Evolutionary conservation across 1,139 yeast genomes (phyloP).

Genomic region (Yamadazyma friedrichii): DNA sequence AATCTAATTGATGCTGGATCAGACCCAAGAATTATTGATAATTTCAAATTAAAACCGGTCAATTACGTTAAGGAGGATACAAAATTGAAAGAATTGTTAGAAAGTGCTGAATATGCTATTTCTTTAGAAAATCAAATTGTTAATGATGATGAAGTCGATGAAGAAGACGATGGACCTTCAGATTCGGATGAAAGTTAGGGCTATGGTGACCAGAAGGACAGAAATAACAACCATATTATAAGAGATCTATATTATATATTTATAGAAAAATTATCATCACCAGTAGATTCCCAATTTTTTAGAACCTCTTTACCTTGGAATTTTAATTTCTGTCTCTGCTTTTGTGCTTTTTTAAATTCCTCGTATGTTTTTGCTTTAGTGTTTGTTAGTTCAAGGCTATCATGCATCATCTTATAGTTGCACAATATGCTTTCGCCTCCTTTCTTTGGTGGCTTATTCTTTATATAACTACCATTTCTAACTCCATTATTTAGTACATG

Average conservation of each 20-base stretch:
- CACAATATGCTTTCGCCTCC: slow-evolving; percentile 48
- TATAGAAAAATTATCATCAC: slow-evolving; percentile 20
- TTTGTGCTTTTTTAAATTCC: slow-evolving; percentile 25
- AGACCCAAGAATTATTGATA: slow-evolving; percentile 58
- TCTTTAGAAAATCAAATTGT: slow-evolving; percentile 35
- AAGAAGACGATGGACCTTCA: slow-evolving; percentile 29
- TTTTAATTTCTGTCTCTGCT: slow-evolving; percentile 24
- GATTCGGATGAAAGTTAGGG: slow-evolving; percentile 18
- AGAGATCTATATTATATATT: slow-evolving; percentile 2
- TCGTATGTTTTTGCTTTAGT: slow-evolving; percentile 19
- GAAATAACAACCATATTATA: too few relatives aligned
- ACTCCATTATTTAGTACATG: slow-evolving; percentile 56
- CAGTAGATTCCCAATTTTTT: slow-evolving; percentile 32
- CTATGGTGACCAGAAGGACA: too few relatives aligned
- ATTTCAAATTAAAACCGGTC: slow-evolving; percentile 61
- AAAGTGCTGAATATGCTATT: slow-evolving; percentile 79
- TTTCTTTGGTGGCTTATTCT: slow-evolving; percentile 40
- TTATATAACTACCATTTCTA: slow-evolving; percentile 48
- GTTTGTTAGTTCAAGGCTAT: slow-evolving; percentile 10
- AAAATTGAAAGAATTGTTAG: slow-evolving; percentile 58
- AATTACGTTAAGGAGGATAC: slow-evolving; percentile 61
- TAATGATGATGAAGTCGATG: slow-evolving; percentile 21
- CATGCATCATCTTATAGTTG: slow-evolving; percentile 24
- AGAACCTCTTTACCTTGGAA: slow-evolving; percentile 20
- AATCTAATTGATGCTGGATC: slow-evolving; percentile 91